Conservation (phyloP, 192 early-diverging fungal genomes). For the Entomortierella lignicola region DNA sequence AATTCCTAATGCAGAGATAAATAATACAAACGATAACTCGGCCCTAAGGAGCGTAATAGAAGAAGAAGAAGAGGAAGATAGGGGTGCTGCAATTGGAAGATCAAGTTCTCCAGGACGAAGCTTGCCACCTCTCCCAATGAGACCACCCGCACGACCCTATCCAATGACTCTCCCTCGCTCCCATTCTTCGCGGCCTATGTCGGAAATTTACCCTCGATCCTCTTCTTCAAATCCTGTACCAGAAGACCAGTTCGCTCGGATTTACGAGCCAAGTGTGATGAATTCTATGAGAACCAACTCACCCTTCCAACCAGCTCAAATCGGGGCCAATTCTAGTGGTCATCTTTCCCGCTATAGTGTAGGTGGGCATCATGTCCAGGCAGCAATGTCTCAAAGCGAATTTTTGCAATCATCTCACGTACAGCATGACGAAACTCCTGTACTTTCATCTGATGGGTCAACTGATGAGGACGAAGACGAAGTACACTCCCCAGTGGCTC, state of each 20-base stretch:
- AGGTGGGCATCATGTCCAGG: constrained; percentile 13
- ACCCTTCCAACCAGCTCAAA: neutral
- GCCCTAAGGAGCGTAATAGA: constrained; percentile 19
- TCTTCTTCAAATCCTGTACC: constrained; percentile 2
- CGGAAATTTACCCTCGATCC: constrained; percentile 1
- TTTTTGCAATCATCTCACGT: constrained; percentile 18
- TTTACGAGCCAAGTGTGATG: neutral
- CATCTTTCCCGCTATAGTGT: neutral
- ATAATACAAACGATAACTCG: neutral
- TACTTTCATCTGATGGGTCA: constrained; percentile 29
- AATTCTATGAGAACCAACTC: neutral
- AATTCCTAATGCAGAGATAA: neutral
- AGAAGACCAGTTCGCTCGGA: neutral
- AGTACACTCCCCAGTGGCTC: constrained; percentile 13
- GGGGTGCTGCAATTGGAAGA: neutral
- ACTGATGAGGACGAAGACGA: constrained; percentile 36
- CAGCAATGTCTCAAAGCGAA: constrained; percentile 15
- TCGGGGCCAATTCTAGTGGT: neutral
- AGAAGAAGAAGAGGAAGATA: constrained; percentile 26
- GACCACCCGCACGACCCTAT: constrained; percentile 6
- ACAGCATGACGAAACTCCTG: constrained; percentile 30
- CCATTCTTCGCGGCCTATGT: neutral
- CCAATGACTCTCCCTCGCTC: constrained; percentile 9
- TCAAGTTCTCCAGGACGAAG: neutral
- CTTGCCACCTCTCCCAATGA: neutral